Evolutionary conservation across 202 grass and related monocot species (phyloP).

Genomic region (Zizania palustris): DNA sequence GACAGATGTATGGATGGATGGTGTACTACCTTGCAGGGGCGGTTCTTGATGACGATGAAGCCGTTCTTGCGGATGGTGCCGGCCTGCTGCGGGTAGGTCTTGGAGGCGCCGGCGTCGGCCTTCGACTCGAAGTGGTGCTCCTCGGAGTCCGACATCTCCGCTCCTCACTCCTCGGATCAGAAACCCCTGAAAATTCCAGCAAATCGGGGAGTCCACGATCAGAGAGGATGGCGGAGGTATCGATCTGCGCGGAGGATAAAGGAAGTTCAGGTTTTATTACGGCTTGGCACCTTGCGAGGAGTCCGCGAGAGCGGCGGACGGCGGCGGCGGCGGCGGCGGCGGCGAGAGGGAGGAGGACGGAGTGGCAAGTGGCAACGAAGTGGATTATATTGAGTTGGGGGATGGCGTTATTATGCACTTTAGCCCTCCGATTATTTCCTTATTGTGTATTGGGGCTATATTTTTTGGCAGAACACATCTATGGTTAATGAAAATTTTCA

Average conservation of each 20-base stretch:
- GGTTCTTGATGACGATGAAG: conserved; percentile 57
- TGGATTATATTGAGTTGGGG: neutral
- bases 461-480: no score
- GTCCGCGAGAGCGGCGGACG: neutral
- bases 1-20: neutral
- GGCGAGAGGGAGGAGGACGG: neutral
- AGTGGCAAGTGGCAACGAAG: neutral
- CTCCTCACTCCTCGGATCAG: neutral
- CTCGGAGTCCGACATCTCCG: conserved; percentile 63
- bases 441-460: neutral
- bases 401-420: neutral
- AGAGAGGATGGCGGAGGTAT: neutral
- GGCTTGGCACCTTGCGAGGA: conserved; percentile 18
- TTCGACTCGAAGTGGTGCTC: conserved; percentile 75
- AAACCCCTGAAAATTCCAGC: neutral
- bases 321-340: neutral
- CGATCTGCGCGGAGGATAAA: neutral
- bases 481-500: no score
- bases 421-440: neutral
- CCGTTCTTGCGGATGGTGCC: conserved; percentile 62
- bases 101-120: conserved; percentile 64
- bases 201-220: neutral
- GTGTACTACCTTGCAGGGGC: conserved; percentile 56
- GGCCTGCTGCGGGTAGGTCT: conserved; percentile 65
- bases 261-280: neutral